Percentiles rank a stretch among this genome's conserved stretches.
Conservation (phyloP, 805 yeast genomes). For the Alloascoidea africana region DNA sequence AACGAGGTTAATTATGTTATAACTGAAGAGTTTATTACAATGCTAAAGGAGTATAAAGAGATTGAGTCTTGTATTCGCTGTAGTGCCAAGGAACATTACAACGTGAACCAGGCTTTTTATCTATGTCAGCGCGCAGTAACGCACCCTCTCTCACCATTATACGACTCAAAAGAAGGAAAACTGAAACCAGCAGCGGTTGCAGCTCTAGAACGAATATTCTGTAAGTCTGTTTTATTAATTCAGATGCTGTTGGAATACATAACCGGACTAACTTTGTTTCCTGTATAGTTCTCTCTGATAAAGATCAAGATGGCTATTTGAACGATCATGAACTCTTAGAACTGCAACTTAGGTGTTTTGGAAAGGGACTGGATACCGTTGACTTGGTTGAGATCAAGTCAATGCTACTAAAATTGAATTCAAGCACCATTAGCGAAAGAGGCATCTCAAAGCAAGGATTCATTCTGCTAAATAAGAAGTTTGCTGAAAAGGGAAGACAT, state of each 20-base stretch:
- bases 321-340: slow-evolving; percentile 54
- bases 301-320: slow-evolving; percentile 78
- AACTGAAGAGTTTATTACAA: slow-evolving; percentile 72
- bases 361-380: slow-evolving; percentile 29
- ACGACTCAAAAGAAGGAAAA: slow-evolving; percentile 78
- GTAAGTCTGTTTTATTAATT: slow-evolving; percentile 9
- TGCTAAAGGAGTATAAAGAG: slow-evolving; percentile 83
- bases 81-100: slow-evolving; percentile 70
- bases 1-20: slow-evolving; percentile 31
- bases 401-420: slow-evolving; percentile 17
- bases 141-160: slow-evolving; percentile 85
- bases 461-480: slow-evolving; percentile 58
- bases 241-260: neutral
- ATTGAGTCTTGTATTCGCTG: slow-evolving; percentile 84
- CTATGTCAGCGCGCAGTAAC: slow-evolving; percentile 87
- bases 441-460: slow-evolving; percentile 72
- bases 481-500: slow-evolving; percentile 85
- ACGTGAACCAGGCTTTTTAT: slow-evolving; percentile 85
- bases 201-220: slow-evolving; percentile 69
- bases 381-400: slow-evolving; percentile 24
- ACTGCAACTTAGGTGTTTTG: slow-evolving; percentile 66
- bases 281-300: slow-evolving; percentile 50
- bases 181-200: slow-evolving; percentile 62
- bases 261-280: slow-evolving; percentile 6
- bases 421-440: slow-evolving; percentile 14